Evolutionary conservation across 352 stramenopile genomes (phyloP).

Genomic region (Pythium utonaiense): DNA sequence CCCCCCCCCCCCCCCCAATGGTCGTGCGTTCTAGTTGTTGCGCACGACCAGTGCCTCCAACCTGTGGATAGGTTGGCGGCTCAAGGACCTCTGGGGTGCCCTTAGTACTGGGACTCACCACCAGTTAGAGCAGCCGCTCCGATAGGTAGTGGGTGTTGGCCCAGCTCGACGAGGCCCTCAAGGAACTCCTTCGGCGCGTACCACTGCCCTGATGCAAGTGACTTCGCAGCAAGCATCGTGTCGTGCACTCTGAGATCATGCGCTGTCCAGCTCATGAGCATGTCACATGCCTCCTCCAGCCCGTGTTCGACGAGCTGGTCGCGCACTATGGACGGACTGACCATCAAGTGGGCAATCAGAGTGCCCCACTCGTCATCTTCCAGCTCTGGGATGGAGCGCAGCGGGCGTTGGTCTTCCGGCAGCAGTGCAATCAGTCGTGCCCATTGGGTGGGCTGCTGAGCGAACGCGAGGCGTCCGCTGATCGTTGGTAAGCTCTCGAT

Average conservation of each 20-base stretch:
- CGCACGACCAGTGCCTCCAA: neutral
- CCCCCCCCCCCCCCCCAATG: neutral
- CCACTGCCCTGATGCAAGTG: neutral
- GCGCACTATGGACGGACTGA: neutral
- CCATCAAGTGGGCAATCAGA: neutral
- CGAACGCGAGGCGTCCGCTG: neutral
- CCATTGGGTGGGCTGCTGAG: neutral
- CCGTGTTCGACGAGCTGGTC: neutral
- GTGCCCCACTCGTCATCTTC: neutral
- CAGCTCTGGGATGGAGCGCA: neutral
- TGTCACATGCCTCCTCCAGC: neutral
- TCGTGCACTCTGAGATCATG: neutral
- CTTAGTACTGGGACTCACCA: neutral
- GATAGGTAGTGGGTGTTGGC: neutral
- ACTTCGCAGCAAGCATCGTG: neutral
- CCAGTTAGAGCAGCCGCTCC: neutral
- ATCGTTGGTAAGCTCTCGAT: neutral
- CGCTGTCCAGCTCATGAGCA: neutral
- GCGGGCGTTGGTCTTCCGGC: neutral
- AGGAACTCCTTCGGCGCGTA: neutral
- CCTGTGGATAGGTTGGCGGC: neutral
- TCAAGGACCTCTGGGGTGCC: neutral
- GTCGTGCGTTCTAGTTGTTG: too few species aligned
- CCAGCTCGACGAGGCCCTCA: neutral
- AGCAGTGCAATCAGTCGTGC: neutral